Evolutionary conservation across 495 filamentous ascomycete species (phyloP).

Genomic region (Penicillium paradoxum): DNA sequence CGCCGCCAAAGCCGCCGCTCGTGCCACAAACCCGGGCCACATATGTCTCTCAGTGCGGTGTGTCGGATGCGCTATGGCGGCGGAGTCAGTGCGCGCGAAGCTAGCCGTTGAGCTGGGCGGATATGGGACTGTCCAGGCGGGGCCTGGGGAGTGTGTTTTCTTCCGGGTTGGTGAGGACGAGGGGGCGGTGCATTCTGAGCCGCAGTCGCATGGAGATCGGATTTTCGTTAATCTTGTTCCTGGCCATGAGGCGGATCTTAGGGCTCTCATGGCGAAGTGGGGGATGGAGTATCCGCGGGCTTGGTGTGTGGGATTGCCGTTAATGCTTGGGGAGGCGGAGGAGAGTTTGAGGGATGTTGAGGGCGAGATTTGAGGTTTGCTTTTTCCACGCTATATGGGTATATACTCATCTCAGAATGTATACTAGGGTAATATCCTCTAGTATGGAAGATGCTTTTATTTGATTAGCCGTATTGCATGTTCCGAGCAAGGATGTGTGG

Average conservation of each 20-base stretch:
- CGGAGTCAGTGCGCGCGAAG: constrained; percentile 13
- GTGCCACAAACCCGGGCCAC: constrained; percentile 9
- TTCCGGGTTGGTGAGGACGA: constrained; percentile 22
- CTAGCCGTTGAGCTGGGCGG: constrained; percentile 7
- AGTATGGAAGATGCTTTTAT: neutral
- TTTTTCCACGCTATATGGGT: too few relatives aligned
- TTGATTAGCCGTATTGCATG: too few relatives aligned
- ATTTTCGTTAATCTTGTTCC: constrained; percentile 28
- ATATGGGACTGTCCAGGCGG: constrained; percentile 11
- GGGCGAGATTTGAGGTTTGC: constrained; percentile 7
- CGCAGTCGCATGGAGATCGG: constrained; percentile 18
- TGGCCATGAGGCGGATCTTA: constrained; percentile 17
- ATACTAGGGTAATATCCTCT: neutral
- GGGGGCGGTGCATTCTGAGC: constrained; percentile 23
- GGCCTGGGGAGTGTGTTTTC: constrained; percentile 18
- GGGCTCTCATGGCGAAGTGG: constrained; percentile 20
- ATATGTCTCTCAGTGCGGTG: constrained; percentile 21
- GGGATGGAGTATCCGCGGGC: constrained; percentile 27
- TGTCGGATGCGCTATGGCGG: constrained; percentile 17
- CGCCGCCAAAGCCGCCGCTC: constrained; percentile 8
- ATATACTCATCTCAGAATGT: too few relatives aligned
- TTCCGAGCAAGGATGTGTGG: too few relatives aligned
- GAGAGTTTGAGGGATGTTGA: constrained; percentile 11
- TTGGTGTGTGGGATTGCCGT: constrained; percentile 22
- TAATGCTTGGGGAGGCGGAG: constrained; percentile 5